Percentiles rank a stretch among this genome's conserved stretches.
Conservation (phyloP, 345 rosid species). For the Citropsis articulata region DNA sequence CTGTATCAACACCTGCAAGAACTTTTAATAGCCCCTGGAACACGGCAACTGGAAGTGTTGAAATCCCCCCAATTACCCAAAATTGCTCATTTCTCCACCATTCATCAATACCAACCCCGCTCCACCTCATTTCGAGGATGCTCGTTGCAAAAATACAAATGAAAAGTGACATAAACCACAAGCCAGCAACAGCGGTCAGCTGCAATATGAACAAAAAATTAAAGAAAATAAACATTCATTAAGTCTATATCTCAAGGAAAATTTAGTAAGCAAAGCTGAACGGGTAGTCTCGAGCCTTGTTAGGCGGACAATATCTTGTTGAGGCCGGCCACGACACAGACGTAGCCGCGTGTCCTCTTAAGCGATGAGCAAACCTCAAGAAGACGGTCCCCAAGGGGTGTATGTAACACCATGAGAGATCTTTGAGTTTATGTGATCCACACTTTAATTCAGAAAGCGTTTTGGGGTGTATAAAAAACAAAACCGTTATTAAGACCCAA, state of each 20-base stretch:
- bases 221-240: neutral
- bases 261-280: too few species aligned
- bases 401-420: too few species aligned
- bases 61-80: constrained; percentile 75
- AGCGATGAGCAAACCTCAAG: too few species aligned
- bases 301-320: too few species aligned
- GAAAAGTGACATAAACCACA: constrained; percentile 65
- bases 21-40: constrained; percentile 65
- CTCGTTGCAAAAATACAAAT: constrained; percentile 57
- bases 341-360: too few species aligned
- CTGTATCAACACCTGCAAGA: constrained; percentile 54
- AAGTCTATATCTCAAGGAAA: neutral
- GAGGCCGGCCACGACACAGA: too few species aligned
- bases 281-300: too few species aligned
- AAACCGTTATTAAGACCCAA: too few species aligned
- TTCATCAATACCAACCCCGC: constrained; percentile 58
- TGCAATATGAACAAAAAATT: constrained; percentile 24
- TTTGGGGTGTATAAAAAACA: too few species aligned
- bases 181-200: constrained; percentile 52
- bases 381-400: too few species aligned
- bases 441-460: too few species aligned
- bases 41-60: constrained; percentile 62
- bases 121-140: constrained; percentile 72
- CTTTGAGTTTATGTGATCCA: too few species aligned
- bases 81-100: constrained; percentile 88